phyloP scores from a whole-genome alignment of 306 rosid species.

The Rosa chinensis region DNA sequence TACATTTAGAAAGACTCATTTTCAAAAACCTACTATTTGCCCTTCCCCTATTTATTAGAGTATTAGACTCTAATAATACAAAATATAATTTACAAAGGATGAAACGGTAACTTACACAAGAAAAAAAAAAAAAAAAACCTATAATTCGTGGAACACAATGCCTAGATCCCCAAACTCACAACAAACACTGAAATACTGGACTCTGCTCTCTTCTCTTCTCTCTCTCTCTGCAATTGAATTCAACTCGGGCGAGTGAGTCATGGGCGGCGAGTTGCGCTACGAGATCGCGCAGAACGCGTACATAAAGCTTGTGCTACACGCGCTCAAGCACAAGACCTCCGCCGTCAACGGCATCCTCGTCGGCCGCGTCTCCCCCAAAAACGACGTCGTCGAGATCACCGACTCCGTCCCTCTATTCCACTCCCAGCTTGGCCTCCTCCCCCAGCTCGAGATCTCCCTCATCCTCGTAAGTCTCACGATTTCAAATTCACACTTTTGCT shows the following conservation, averaged over 20 bases:
- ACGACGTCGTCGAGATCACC: slow-evolving; percentile 65
- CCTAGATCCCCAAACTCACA: neutral
- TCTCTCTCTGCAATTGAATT: neutral
- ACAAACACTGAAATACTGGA: neutral
- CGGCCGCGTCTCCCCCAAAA: slow-evolving; percentile 70
- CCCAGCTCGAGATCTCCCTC: slow-evolving; percentile 96
- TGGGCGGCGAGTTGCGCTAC: slow-evolving; percentile 70
- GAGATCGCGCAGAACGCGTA: slow-evolving; percentile 85
- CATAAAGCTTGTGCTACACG: slow-evolving; percentile 77
- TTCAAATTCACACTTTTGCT: neutral
- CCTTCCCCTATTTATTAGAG: no score
- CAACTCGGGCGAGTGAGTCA: slow-evolving; percentile 18
- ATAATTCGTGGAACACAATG: neutral
- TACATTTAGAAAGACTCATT: no score
- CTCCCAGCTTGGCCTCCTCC: slow-evolving; percentile 85
- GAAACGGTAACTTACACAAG: no score
- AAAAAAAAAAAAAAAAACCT: no score
- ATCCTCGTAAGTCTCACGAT: slow-evolving; percentile 50
- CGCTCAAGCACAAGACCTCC: slow-evolving; percentile 77
- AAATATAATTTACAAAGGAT: no score
- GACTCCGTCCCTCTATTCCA: slow-evolving; percentile 97
- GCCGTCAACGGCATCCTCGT: slow-evolving; percentile 85
- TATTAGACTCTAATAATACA: no score
- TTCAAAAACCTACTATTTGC: no score
- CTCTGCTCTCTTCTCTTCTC: neutral